phyloP scores from a whole-genome alignment of 345 rosid genomes.

The Anastatica hierochuntica region DNA sequence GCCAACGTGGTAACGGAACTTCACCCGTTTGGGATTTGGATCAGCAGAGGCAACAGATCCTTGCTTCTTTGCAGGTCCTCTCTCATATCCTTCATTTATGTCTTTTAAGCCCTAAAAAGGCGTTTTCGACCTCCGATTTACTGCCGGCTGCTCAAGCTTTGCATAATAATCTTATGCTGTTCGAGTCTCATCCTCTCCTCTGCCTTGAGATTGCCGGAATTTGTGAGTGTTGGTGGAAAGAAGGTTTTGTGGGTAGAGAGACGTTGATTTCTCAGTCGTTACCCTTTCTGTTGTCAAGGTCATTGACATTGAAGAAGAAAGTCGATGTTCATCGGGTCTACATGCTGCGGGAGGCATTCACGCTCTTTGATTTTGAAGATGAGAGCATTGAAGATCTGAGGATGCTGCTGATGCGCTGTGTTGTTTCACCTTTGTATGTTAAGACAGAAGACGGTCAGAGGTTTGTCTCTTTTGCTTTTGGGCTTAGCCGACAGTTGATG shows the following conservation, averaged over 20 bases:
- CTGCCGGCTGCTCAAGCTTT: slow-evolving; percentile 47
- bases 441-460: slow-evolving; percentile 80
- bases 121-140: slow-evolving; percentile 37
- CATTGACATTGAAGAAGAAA: slow-evolving; percentile 74
- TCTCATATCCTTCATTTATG: slow-evolving; percentile 38
- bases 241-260: slow-evolving; percentile 40
- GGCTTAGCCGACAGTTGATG: slow-evolving; percentile 62
- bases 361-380: slow-evolving; percentile 73
- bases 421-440: slow-evolving; percentile 65
- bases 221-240: slow-evolving; percentile 89
- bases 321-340: slow-evolving; percentile 73
- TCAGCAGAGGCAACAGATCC: slow-evolving; percentile 20
- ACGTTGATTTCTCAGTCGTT: slow-evolving; percentile 64
- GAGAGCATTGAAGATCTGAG: slow-evolving; percentile 82
- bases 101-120: slow-evolving; percentile 39
- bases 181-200: slow-evolving; percentile 59
- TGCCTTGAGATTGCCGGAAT: slow-evolving; percentile 50
- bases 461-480: slow-evolving; percentile 59
- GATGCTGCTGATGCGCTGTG: slow-evolving; percentile 60
- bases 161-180: slow-evolving; percentile 54
- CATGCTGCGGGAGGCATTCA: slow-evolving; percentile 61
- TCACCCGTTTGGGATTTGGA: slow-evolving; percentile 13
- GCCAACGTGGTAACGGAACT: too few species aligned
- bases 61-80: slow-evolving; percentile 39
- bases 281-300: slow-evolving; percentile 67